Evolutionary conservation across 306 rosid genomes (phyloP).

Genomic region (Fagus crenata): DNA sequence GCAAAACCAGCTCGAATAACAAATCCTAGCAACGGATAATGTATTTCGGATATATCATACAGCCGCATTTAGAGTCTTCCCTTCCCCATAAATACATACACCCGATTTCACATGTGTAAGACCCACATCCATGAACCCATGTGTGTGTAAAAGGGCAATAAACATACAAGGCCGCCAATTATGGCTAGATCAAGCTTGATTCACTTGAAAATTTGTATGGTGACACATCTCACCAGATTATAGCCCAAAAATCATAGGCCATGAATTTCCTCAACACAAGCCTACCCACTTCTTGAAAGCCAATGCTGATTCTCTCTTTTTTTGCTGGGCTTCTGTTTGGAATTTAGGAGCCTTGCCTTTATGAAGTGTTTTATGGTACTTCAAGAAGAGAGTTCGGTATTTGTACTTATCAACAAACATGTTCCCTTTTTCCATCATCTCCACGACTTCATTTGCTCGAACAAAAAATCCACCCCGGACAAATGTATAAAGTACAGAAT

Average conservation of each 20-base stretch:
- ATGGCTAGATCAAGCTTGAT: neutral
- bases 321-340: constrained; percentile 72
- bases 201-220: neutral
- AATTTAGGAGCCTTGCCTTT: constrained; percentile 83
- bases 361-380: constrained; percentile 82
- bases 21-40: too few species aligned
- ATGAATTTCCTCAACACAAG: constrained; percentile 43
- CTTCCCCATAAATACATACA: neutral
- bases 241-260: constrained; percentile 1
- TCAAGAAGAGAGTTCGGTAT: constrained; percentile 74
- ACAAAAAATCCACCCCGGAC: constrained; percentile 80
- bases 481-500: constrained; percentile 81
- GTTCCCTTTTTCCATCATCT: constrained; percentile 73
- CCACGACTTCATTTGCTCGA: constrained; percentile 84
- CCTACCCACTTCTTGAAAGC: constrained; percentile 85
- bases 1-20: too few species aligned
- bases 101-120: too few species aligned
- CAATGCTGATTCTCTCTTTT: constrained; percentile 72
- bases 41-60: too few species aligned
- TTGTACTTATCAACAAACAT: constrained; percentile 87
- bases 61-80: neutral
- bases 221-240: neutral
- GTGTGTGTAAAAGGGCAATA: neutral
- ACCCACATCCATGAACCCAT: too few species aligned
- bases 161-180: neutral